phyloP scores from a whole-genome alignment of 2,329 filamentous ascomycete species.

The Epichloe sp. region DNA sequence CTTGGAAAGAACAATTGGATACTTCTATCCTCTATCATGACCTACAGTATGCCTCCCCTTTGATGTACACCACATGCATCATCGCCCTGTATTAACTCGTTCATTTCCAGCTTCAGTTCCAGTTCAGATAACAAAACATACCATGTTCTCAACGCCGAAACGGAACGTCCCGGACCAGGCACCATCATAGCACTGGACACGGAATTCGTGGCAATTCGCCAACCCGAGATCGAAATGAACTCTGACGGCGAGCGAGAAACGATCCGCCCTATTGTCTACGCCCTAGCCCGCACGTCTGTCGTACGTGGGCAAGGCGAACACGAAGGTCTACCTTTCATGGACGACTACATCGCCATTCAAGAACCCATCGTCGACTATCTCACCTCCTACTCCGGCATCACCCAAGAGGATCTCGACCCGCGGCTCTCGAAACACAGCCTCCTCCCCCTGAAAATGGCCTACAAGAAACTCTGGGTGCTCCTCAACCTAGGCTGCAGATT shows the following conservation, averaged over 20 bases:
- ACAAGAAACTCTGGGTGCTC: conserved; percentile 96
- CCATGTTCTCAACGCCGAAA: conserved; percentile 38
- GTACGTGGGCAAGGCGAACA: conserved; percentile 65
- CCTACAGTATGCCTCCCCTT: conserved; percentile 28
- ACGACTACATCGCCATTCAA: conserved; percentile 88
- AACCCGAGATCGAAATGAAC: conserved; percentile 92
- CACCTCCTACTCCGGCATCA: conserved; percentile 87
- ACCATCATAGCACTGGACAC: conserved; percentile 85
- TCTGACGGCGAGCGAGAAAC: conserved; percentile 87
- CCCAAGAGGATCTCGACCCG: conserved; percentile 70
- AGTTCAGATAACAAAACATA: conserved; percentile 36
- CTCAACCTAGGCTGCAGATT: conserved; percentile 91
- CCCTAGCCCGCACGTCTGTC: conserved; percentile 85
- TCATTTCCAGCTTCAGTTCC: conserved; percentile 23
- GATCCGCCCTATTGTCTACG: conserved; percentile 79
- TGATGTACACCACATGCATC: conserved; percentile 1
- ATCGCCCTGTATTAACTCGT: conserved; percentile 5
- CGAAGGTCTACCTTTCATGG: conserved; percentile 81
- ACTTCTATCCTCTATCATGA: conserved; percentile 74
- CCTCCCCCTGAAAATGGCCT: conserved; percentile 75
- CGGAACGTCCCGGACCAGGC: conserved; percentile 55
- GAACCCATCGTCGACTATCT: conserved; percentile 92
- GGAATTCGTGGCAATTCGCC: conserved; percentile 86
- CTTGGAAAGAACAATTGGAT: conserved; percentile 77
- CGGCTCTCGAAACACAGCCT: conserved; percentile 68